These are phyloP conservation scores for Eucalyptus marginata DNA, from an alignment of 345 rosid species.

Conservation along the genomic window DNA sequence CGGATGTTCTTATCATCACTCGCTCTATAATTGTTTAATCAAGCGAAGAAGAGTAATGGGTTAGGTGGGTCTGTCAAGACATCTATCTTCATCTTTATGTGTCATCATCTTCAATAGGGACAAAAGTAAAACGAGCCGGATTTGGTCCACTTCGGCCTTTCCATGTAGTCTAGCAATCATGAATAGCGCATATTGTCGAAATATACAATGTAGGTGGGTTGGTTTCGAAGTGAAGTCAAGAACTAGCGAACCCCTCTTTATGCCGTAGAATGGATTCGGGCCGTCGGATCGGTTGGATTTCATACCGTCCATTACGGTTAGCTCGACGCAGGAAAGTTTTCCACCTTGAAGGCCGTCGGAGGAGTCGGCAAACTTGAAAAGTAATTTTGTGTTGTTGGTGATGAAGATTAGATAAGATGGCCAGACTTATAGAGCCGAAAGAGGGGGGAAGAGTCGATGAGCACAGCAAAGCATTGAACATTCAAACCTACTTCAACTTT, in stretches of 20 bases:
- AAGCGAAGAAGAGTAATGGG: background rate
- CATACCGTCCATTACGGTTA: background rate
- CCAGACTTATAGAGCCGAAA: background rate
- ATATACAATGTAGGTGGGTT: background rate
- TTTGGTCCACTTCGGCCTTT: background rate
- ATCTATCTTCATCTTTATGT: background rate
- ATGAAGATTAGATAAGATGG: background rate
- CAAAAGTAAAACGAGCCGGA: background rate
- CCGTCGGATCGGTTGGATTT: background rate
- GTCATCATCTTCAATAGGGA: background rate
- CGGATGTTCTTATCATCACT: background rate
- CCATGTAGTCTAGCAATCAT: background rate
- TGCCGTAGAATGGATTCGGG: background rate
- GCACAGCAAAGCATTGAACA: background rate
- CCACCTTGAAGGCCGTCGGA: background rate
- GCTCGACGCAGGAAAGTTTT: background rate
- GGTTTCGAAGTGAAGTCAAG: background rate
- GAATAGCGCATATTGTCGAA: background rate
- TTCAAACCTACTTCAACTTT: background rate
- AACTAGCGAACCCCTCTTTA: background rate
- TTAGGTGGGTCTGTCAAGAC: background rate
- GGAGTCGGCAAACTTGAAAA: background rate
- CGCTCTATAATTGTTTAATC: background rate
- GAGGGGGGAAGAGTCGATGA: background rate
- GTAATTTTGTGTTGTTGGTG: background rate